Evolutionary conservation across 805 yeast species (phyloP).

Genomic region (Candida argentea): DNA sequence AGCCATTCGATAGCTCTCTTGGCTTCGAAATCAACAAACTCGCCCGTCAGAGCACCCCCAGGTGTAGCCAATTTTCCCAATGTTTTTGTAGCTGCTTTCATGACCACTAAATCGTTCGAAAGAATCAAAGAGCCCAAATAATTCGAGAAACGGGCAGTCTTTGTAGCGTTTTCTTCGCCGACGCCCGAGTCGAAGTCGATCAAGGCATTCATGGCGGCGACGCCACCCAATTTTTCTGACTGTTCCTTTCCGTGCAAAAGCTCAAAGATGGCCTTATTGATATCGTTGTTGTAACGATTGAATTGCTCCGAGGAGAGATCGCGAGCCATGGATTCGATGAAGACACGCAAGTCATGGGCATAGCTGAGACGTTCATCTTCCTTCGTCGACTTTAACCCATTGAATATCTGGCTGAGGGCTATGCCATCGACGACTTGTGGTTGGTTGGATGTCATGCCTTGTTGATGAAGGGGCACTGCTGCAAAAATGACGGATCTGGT

Average conservation of each 20-base stretch:
- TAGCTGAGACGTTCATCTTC: slow-evolving; percentile 40
- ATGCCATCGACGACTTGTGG: slow-evolving; percentile 36
- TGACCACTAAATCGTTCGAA: slow-evolving; percentile 72
- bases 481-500: too few relatives aligned
- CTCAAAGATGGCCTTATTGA: slow-evolving; percentile 81
- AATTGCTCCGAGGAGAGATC: slow-evolving; percentile 78
- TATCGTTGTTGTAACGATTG: slow-evolving; percentile 70
- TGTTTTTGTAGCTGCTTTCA: slow-evolving; percentile 79
- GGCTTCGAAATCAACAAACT: slow-evolving; percentile 87
- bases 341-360: slow-evolving; percentile 60
- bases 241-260: slow-evolving; percentile 67
- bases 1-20: slow-evolving; percentile 87
- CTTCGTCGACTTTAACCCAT: slow-evolving; percentile 35
- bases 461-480: too few relatives aligned
- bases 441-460: slow-evolving; percentile 16
- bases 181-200: slow-evolving; percentile 74
- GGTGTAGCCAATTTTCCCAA: slow-evolving; percentile 84
- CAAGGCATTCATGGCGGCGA: slow-evolving; percentile 80
- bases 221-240: slow-evolving; percentile 76
- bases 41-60: slow-evolving; percentile 83
- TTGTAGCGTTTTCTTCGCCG: slow-evolving; percentile 73
- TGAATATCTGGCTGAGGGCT: slow-evolving; percentile 42
- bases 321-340: slow-evolving; percentile 63
- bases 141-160: slow-evolving; percentile 85
- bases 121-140: slow-evolving; percentile 74